Conservation (phyloP, 1,139 yeast genomes). For the Suhomyces choctaworum region DNA sequence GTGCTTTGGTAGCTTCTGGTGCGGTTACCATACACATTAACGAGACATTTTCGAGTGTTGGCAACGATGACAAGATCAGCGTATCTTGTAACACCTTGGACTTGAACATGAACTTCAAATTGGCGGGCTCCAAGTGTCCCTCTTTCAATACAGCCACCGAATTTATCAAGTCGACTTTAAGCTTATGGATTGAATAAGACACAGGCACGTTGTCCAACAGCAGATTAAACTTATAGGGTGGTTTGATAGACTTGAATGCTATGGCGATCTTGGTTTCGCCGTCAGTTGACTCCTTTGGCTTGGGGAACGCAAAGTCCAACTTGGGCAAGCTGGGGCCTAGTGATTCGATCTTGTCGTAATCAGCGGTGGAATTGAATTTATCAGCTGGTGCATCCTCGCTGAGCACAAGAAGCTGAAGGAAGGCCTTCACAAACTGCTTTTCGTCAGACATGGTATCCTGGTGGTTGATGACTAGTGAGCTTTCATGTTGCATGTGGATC, state of each 20-base stretch:
- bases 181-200: slow-evolving; percentile 33
- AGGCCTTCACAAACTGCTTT: slow-evolving; percentile 32
- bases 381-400: slow-evolving; percentile 27
- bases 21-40: slow-evolving; percentile 43
- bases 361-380: slow-evolving; percentile 32
- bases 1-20: slow-evolving; percentile 13
- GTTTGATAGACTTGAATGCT: slow-evolving; percentile 44
- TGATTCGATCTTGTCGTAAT: slow-evolving; percentile 33
- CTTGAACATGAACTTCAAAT: slow-evolving; percentile 42
- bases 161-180: slow-evolving; percentile 35
- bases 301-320: slow-evolving; percentile 32
- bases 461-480: no score
- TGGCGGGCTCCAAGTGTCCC: slow-evolving; percentile 28
- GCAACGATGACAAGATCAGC: slow-evolving; percentile 26
- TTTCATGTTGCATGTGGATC: no score
- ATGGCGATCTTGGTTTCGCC: slow-evolving; percentile 18
- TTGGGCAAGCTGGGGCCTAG: slow-evolving; percentile 47
- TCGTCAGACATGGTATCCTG: slow-evolving; percentile 10
- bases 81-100: slow-evolving; percentile 48
- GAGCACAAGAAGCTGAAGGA: slow-evolving; percentile 34
- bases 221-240: slow-evolving; percentile 42
- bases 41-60: slow-evolving; percentile 22
- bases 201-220: slow-evolving; percentile 26
- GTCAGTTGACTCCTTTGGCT: slow-evolving; percentile 3
- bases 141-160: slow-evolving; percentile 24